Evolutionary conservation across 2,329 filamentous ascomycete species (phyloP), one percentile per base, ranked within the genome.

Genomic region (Alternaria dauci): DNA sequence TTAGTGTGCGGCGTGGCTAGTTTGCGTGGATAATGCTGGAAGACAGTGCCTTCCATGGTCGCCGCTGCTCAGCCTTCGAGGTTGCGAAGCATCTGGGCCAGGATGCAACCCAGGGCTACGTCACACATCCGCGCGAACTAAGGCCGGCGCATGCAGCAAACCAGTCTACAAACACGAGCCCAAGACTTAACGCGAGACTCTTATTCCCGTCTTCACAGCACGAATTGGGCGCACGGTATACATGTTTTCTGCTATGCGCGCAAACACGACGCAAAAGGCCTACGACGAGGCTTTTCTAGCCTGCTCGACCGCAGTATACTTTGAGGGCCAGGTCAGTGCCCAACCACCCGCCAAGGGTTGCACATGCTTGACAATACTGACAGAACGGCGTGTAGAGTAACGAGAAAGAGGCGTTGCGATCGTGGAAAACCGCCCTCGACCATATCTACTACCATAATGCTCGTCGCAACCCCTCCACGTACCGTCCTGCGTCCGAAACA

Each of bases 201-300:
- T 28, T 46, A 43, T 57, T 54, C 46, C 16, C 43, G 44, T 42
- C 84, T 83, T 78, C 80, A 82, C 73, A 52, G 54, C 60, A 48
- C 60, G 50, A 28, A 47, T 41, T 52, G 48, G 36, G 47, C 52
- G 59, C 56, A 32, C 61, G 20, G 26, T 34, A 43, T 46, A 51
- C 39, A 61, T 58, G 52, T 59, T 55, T 39, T 60, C 47, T 41
- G 64, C 59, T 36, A 86, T 85, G 81, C 83, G 84, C 75, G 82
- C 82, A 78, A 88, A 88, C 75, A 88, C 89, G 64, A 88, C 97
- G 79, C 94, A 98, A 82, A 97, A 97, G 86, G 96, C 93, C 57
- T 98, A 98, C 81, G 94, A 98, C 82, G 93, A 98, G 79, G 94
- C 91, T 79, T 97, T 97, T 81, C 82, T 97, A 71, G 93, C 91